Evolutionary conservation across 2,329 filamentous ascomycete genomes (phyloP), one percentile per base, ranked within the genome.

Genomic region (Colletotrichum simmondsii): DNA sequence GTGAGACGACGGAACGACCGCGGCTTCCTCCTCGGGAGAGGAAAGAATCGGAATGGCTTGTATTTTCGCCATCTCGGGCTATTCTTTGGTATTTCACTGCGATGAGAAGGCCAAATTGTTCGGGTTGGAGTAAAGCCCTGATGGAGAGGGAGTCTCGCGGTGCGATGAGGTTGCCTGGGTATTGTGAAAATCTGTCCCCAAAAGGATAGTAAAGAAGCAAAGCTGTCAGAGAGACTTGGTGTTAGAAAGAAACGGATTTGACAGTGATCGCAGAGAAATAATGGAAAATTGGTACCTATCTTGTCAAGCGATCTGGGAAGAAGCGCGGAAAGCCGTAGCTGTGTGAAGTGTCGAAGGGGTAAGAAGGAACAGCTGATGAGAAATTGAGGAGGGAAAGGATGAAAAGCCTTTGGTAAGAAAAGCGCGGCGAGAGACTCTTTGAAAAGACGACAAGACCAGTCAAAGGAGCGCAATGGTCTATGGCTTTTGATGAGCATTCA

Each of bases 161-260:
- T 7, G 37, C 37, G 37, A 1, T 19, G 37, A 19, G 3, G 37
- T 19, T 19, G 14, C 37, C 10, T 7, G 6, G 37, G 37, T 19
- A 2, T 19, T 42, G 37, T 7, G 14, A 2, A 8, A 42, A 8
- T 42, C 19, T 42, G 37, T 2, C 0, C 16, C 37, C 5, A 0
- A 19, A 19, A 2, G 37, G 0, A 4, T 42, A 4, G 37, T 19
- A 0, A 7, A 8, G 8, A 19, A 3, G 1, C 16, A 19, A 8
- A 1, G 16, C 37, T 42, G 37, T 42, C 5, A 8, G 6, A 42
- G 1, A 42, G 16, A 19, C 16, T 6, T 42, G 16, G 6, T 42
- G 16, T 22, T 2, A 49, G 16, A 5, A 35, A 22, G 8, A 49
- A 0, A 22, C 0, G 0, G 1, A 11, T 42, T 42, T 8, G 37